phyloP scores from a whole-genome alignment of 805 yeast species.

The Spathaspora arborariae region DNA sequence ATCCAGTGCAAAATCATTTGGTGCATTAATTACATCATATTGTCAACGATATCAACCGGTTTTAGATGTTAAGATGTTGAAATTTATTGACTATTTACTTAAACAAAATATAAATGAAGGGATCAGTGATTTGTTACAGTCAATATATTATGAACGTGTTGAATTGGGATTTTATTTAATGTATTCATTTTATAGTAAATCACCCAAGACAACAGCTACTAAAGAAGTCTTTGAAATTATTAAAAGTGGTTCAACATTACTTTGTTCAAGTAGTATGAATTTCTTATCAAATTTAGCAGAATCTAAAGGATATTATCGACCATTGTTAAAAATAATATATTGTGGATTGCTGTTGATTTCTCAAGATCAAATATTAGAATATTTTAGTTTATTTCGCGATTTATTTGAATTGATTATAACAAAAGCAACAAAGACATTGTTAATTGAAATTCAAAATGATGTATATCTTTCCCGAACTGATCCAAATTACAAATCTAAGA shows the following conservation, averaged over 20 bases:
- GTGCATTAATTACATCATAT: slow-evolving; percentile 69
- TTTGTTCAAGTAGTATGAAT: slow-evolving; percentile 48
- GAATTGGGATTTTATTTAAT: slow-evolving; percentile 60
- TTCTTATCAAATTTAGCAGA: slow-evolving; percentile 41
- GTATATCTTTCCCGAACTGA: slow-evolving; percentile 40
- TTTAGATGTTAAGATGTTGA: slow-evolving; percentile 27
- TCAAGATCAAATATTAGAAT: slow-evolving; percentile 39
- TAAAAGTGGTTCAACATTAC: slow-evolving; percentile 40
- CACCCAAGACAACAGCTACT: slow-evolving; percentile 21
- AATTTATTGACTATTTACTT: slow-evolving; percentile 47
- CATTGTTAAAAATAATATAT: slow-evolving; percentile 57
- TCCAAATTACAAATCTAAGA: slow-evolving; percentile 26
- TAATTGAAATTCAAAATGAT: slow-evolving; percentile 56
- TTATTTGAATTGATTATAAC: slow-evolving; percentile 63
- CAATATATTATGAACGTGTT: slow-evolving; percentile 56
- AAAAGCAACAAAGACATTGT: slow-evolving; percentile 58
- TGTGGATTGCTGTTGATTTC: slow-evolving; percentile 45
- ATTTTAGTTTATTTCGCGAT: slow-evolving; percentile 49
- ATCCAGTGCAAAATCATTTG: slow-evolving; percentile 69
- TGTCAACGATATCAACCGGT: slow-evolving; percentile 38
- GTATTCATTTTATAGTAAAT: slow-evolving; percentile 34
- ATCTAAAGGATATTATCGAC: slow-evolving; percentile 45
- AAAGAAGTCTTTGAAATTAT: slow-evolving; percentile 39
- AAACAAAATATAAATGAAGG: slow-evolving; percentile 50
- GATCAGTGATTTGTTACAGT: slow-evolving; percentile 43